These are phyloP conservation scores for Paecilomyces sp. DNA, from an alignment of 2,329 filamentous ascomycete species.

Conservation along the genomic window DNA sequence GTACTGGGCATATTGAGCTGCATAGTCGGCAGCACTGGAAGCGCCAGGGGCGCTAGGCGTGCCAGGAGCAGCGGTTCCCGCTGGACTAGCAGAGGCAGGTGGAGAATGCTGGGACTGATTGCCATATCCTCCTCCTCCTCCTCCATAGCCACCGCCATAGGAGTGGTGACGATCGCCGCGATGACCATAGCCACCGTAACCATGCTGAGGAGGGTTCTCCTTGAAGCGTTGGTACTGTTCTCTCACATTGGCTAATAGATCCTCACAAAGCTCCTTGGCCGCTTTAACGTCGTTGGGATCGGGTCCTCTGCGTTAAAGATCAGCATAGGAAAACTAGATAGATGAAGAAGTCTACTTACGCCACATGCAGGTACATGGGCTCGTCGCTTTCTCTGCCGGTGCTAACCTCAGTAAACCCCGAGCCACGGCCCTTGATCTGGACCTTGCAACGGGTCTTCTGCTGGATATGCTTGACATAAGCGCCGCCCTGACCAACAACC, in stretches of 20 bases:
- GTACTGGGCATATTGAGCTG: conserved; percentile 77
- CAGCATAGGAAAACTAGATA: conserved; percentile 15
- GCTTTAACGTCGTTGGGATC: conserved; percentile 78
- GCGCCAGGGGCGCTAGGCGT: conserved; percentile 16
- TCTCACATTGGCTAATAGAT: conserved; percentile 78
- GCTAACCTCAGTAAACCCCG: conserved; percentile 82
- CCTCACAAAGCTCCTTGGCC: conserved; percentile 82
- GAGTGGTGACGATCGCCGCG: conserved; percentile 39
- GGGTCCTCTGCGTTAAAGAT: conserved; percentile 58
- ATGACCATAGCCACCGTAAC: conserved; percentile 53
- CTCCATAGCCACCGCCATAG: conserved; percentile 26
- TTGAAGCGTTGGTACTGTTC: conserved; percentile 91
- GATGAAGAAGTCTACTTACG: conserved; percentile 51
- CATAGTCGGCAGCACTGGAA: conserved; percentile 56
- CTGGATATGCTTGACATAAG: conserved; percentile 97
- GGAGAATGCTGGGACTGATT: conserved; percentile 37
- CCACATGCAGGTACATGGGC: conserved; percentile 92
- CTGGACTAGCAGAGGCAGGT: conserved; percentile 37
- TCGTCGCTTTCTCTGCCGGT: conserved; percentile 91
- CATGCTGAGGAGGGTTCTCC: conserved; percentile 62
- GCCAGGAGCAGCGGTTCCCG: conserved; percentile 36
- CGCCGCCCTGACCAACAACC: conserved; percentile 87
- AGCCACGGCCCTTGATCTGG: conserved; percentile 95
- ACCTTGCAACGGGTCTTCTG: conserved; percentile 91
- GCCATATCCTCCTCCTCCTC: conserved; percentile 28